Base-by-base conservation (phyloP, 2,329 filamentous ascomycete genomes). In the Fonsecaea pugnacius region DNA sequence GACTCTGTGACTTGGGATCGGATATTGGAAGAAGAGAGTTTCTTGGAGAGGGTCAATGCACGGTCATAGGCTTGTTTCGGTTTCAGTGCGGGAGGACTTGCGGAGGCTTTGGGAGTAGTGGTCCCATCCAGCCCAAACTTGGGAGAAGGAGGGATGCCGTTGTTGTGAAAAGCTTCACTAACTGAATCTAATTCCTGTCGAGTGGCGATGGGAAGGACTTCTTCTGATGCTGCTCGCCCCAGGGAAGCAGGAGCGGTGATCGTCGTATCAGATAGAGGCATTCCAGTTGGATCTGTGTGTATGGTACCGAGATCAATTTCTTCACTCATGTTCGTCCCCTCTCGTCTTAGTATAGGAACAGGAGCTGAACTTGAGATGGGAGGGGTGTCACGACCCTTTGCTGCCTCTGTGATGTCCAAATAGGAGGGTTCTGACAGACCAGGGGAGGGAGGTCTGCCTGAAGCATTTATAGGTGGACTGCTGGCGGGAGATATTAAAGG, bases 1-100 rank as follows among this genome's bases (percentile, higher is more conserved):
- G 87, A 90, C 63, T 96, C 92, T 0, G 90, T 98, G n/a, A 99
- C 89, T 69, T 91, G 89, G 63, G 90, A 95, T 5, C 92, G 92
- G 64, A 99, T 98, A 73, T 98, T 97, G 54, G 91, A 95, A 2
- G 87, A 89, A 52, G 91, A 91, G 2, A 99, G 84, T 75, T 93
- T 93, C 74, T 91, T 91, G 9, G 94, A 96, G 10, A 99, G 83
- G 32, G 89, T 87, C 73, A 90, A 87, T 7, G 95, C 95, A 69
- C 95, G 87, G 66, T 91, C 87, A 63, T 96, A 84, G 7, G 93
- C 94, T 74, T 96, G 91, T 54, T 84, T 83, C 0, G 87, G 84
- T 0, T 87, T 85, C 18, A 93, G 73, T 0, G 89, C 88, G 5
- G 91, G 91, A 0, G 92, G 91, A 71, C 91, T 96, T n/a, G 85